These are phyloP conservation scores for Psilocybe subaeruginosa DNA, from an alignment of 768 basidiomycete genomes.

Conservation along the genomic window DNA sequence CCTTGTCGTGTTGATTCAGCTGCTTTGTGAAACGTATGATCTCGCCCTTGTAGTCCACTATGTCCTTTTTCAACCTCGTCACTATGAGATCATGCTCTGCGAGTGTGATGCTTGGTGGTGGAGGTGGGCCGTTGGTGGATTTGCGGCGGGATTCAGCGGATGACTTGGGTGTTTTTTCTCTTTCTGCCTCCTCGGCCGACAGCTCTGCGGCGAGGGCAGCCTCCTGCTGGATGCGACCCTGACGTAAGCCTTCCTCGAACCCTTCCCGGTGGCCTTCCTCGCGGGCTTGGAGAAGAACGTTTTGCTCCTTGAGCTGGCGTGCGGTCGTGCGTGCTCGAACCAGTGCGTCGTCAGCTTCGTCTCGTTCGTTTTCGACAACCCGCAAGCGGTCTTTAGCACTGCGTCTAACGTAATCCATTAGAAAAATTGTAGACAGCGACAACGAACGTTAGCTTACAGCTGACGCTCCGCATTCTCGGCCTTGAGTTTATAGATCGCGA, in stretches of 20 bases:
- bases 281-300: slow-evolving; percentile 48
- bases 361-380: slow-evolving; percentile 32
- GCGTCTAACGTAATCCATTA: slow-evolving; percentile 17
- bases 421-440: background rate
- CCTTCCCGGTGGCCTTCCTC: slow-evolving; percentile 56
- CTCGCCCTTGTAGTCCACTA: background rate
- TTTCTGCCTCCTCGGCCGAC: slow-evolving; percentile 1
- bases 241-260: slow-evolving; percentile 50
- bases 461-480: slow-evolving; percentile 28
- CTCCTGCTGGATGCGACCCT: slow-evolving; percentile 38
- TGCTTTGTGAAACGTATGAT: slow-evolving; percentile 19
- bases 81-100: slow-evolving; percentile 15
- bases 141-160: background rate
- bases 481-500: slow-evolving; percentile 27
- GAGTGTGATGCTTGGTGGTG: background rate
- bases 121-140: background rate
- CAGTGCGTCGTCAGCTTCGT: slow-evolving; percentile 35
- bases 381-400: slow-evolving; percentile 27
- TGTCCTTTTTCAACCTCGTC: background rate
- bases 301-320: slow-evolving; percentile 60
- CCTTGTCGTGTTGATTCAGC: slow-evolving; percentile 19
- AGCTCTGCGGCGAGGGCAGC: slow-evolving; percentile 15
- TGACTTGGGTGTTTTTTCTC: background rate
- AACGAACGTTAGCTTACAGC: slow-evolving; percentile 24
- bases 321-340: slow-evolving; percentile 49